phyloP scores from a whole-genome alignment of 768 basidiomycete genomes.

The Suillus hirtellus region DNA sequence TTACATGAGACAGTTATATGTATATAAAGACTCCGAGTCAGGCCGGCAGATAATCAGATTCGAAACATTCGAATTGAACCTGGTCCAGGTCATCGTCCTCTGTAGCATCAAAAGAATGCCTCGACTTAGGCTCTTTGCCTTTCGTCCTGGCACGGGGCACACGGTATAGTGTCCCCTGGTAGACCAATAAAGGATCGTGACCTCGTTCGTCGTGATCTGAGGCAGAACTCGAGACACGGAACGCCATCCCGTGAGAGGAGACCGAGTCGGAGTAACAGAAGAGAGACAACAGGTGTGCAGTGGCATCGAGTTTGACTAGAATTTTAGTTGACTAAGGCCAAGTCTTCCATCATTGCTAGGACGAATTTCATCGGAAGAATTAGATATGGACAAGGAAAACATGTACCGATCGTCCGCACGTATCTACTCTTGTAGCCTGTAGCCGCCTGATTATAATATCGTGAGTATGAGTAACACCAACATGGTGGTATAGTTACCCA shows the following conservation, averaged over 20 bases:
- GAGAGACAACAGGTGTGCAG: constrained; percentile 72
- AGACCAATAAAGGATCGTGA: background rate
- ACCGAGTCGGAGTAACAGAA: constrained; percentile 41
- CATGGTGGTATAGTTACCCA: background rate
- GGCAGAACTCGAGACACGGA: background rate
- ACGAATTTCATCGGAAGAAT: background rate
- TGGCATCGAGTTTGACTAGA: constrained; percentile 63
- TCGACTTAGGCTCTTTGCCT: background rate
- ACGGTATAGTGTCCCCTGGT: background rate
- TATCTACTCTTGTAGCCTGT: background rate
- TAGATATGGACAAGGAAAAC: background rate
- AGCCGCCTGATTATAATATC: background rate
- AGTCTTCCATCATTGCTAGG: background rate
- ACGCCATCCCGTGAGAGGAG: constrained; percentile 47
- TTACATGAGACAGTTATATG: background rate
- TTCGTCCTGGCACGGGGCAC: background rate
- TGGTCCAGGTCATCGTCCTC: background rate
- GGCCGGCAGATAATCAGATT: background rate
- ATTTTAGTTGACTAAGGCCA: background rate
- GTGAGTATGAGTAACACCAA: background rate
- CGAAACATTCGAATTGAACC: background rate
- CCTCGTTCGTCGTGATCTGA: background rate
- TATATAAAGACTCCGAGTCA: background rate
- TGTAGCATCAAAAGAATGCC: background rate
- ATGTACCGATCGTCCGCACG: background rate